Percentiles rank a stretch among this genome's conserved stretches.
Conservation (phyloP, 352 stramenopile species). For the Pythium myriotylum region DNA sequence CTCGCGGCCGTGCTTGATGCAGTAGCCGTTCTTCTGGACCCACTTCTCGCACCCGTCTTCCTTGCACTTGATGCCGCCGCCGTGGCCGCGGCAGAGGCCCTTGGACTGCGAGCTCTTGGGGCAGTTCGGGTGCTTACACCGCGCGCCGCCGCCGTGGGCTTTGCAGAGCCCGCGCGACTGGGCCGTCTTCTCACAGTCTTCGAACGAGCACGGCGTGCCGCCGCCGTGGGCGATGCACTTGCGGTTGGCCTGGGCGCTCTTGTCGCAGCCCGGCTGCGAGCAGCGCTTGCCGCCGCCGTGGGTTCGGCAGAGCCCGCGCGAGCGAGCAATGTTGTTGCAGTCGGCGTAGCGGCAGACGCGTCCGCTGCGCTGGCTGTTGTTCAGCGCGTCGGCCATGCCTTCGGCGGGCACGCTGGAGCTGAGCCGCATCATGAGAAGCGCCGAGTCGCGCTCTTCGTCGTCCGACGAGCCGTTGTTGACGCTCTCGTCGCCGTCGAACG, state of each 20-base stretch:
- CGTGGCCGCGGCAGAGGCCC: slow-evolving; percentile 80
- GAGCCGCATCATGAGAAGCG: slow-evolving; percentile 57
- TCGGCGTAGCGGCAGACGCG: slow-evolving; percentile 81
- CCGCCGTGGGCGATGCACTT: slow-evolving; percentile 89
- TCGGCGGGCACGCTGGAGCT: slow-evolving; percentile 64
- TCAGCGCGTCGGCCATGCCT: slow-evolving; percentile 18
- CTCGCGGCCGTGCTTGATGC: slow-evolving; percentile 88
- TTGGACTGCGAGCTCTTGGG: slow-evolving; percentile 87
- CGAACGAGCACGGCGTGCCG: slow-evolving; percentile 83
- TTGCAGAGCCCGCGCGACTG: slow-evolving; percentile 86
- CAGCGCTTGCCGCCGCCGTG: slow-evolving; percentile 84
- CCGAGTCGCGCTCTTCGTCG: slow-evolving; percentile 47
- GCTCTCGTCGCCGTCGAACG: slow-evolving; percentile 64
- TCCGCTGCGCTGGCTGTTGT: slow-evolving; percentile 44
- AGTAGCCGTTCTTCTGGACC: slow-evolving; percentile 90
- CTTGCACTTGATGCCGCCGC: slow-evolving; percentile 87
- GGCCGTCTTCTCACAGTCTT: slow-evolving; percentile 86
- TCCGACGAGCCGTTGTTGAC: slow-evolving; percentile 71
- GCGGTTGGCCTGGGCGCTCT: slow-evolving; percentile 86
- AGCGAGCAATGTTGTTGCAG: slow-evolving; percentile 87
- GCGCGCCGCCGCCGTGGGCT: slow-evolving; percentile 77
- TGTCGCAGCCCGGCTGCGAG: slow-evolving; percentile 83
- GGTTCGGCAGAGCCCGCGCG: slow-evolving; percentile 77
- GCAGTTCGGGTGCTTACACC: slow-evolving; percentile 85
- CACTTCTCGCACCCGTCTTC: slow-evolving; percentile 86